Conservation (phyloP, 805 yeast genomes). For the Wickerhamiella brachini region DNA sequence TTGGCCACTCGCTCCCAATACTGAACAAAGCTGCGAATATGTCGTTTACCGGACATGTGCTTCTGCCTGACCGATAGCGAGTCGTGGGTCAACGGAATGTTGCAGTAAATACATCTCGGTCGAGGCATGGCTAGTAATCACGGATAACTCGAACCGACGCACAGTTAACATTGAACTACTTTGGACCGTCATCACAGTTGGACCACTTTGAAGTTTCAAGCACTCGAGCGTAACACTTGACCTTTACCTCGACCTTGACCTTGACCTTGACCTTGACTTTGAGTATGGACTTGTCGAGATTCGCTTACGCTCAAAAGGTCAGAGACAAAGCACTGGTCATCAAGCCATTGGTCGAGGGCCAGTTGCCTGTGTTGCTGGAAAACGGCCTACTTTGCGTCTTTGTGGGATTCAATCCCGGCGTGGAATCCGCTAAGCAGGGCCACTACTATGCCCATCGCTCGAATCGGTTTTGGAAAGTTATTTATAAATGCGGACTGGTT, state of each 20-base stretch:
- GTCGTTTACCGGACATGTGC: not conserved
- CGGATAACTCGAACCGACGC: no score
- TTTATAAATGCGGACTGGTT: conserved; percentile 39
- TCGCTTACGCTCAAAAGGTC: not conserved
- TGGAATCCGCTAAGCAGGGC: conserved; percentile 43
- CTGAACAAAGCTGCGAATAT: not conserved
- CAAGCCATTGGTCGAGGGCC: conserved; percentile 6
- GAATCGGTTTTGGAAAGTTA: conserved; percentile 53
- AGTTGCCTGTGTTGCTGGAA: conserved; percentile 18
- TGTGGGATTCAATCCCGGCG: conserved; percentile 63
- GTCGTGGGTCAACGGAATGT: not conserved
- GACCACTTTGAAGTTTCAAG: no score
- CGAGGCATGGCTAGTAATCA: not conserved
- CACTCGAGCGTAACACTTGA: no score
- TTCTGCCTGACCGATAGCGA: not conserved
- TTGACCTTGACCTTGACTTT: no score
- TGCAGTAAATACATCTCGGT: not conserved
- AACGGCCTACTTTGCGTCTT: conserved; percentile 34
- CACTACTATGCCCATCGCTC: conserved; percentile 64
- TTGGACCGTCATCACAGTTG: no score
- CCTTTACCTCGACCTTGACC: no score
- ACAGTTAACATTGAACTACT: no score
- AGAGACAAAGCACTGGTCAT: not conserved
- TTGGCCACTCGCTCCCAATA: conserved; percentile 1
- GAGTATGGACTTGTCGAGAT: not conserved